Conservation (phyloP, 805 yeast species). For the Yarrowia phangngaensis region DNA sequence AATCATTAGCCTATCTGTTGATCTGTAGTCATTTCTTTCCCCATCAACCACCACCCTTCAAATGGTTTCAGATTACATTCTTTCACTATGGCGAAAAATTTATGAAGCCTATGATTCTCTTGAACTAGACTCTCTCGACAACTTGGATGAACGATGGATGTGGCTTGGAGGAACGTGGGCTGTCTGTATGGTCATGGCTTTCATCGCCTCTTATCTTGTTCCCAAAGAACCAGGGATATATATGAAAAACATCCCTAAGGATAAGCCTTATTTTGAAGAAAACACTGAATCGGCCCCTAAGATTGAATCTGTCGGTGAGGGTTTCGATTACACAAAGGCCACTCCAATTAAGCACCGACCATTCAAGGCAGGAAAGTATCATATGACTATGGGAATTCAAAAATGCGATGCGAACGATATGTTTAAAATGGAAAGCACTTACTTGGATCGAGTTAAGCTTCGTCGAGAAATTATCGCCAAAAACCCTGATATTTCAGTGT, state of each 20-base stretch:
- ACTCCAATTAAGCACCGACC: conserved; percentile 43
- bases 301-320: conserved; percentile 5
- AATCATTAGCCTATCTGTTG: conserved; percentile 19
- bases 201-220: neutral
- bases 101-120: neutral
- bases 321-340: conserved; percentile 12
- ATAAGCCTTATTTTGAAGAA: neutral
- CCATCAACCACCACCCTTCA: neutral
- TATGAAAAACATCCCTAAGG: neutral
- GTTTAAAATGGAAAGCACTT: conserved; percentile 60
- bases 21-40: conserved; percentile 10
- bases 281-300: neutral
- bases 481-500: conserved; percentile 38
- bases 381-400: conserved; percentile 60
- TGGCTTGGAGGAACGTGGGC: conserved; percentile 21
- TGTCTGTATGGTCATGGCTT: conserved; percentile 4
- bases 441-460: conserved; percentile 45
- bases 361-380: conserved; percentile 57
- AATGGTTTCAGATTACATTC: neutral
- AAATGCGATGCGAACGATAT: conserved; percentile 51
- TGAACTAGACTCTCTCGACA: conserved; percentile 1
- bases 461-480: conserved; percentile 40
- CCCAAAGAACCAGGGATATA: neutral
- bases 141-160: conserved; percentile 14
- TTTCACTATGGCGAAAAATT: neutral